phyloP scores from a whole-genome alignment of 179 eudicot genomes.

The Spergularia azorica region DNA sequence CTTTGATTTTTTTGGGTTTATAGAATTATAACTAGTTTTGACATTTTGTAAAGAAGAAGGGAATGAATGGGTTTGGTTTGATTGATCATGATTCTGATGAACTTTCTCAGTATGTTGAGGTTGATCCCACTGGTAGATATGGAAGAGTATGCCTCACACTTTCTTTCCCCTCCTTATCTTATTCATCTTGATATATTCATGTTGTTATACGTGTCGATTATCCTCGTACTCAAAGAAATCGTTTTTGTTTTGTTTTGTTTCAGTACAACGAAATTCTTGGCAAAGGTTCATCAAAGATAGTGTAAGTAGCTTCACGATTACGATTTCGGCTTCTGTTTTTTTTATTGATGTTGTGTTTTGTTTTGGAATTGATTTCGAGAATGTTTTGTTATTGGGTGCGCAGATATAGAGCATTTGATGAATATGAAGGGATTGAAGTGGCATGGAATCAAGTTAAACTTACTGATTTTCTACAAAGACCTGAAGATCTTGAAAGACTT shows the following conservation, averaged over 20 bases:
- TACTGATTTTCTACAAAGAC: slow-evolving; percentile 35
- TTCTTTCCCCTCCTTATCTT: too few species aligned
- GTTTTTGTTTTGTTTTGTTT: slow-evolving; percentile 7
- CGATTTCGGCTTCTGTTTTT: too few species aligned
- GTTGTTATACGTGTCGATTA: too few species aligned
- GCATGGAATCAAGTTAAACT: slow-evolving; percentile 41
- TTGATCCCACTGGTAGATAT: slow-evolving; percentile 89
- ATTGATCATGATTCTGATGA: slow-evolving; percentile 40
- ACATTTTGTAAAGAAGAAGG: background rate
- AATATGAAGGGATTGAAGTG: slow-evolving; percentile 37
- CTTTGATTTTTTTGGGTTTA: background rate
- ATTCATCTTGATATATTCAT: too few species aligned
- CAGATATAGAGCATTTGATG: slow-evolving; percentile 38
- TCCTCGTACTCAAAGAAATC: background rate
- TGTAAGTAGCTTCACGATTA: slow-evolving; percentile 42
- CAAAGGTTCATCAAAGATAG: slow-evolving; percentile 81
- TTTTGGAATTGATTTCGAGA: too few species aligned
- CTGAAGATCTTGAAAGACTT: slow-evolving; percentile 39
- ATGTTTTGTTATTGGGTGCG: background rate
- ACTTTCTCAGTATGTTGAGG: slow-evolving; percentile 56
- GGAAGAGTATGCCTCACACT: slow-evolving; percentile 53
- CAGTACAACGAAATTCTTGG: slow-evolving; percentile 84
- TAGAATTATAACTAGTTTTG: too few species aligned
- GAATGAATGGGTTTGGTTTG: slow-evolving; percentile 42
- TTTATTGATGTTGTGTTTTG: background rate